phyloP scores from a whole-genome alignment of 495 filamentous ascomycete genomes.

The Aspergillus ostianus region DNA sequence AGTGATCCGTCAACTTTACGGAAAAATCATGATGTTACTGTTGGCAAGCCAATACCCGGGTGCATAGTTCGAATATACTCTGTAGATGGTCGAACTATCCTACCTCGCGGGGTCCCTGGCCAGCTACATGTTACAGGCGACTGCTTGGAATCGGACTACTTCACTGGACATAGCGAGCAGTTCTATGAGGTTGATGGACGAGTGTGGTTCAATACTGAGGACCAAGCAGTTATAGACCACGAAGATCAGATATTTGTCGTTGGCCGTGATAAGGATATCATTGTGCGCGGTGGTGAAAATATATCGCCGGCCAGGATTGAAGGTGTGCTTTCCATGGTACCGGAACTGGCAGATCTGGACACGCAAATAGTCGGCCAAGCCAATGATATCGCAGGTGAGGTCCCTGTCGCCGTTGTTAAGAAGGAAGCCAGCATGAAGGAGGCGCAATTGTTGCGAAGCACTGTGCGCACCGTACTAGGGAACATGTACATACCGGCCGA shows the following conservation, averaged over 20 bases:
- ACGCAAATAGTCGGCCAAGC: conserved; percentile 19
- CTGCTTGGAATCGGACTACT: conserved; percentile 30
- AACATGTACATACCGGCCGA: conserved; percentile 30
- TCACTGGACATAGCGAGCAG: conserved; percentile 17
- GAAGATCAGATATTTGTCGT: conserved; percentile 35
- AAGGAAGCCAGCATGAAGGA: conserved; percentile 2
- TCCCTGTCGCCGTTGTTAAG: conserved; percentile 23
- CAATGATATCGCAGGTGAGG: conserved; percentile 24
- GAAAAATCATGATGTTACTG: conserved; percentile 18
- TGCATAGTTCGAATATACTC: conserved; percentile 33
- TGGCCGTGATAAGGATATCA: conserved; percentile 49
- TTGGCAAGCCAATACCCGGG: conserved; percentile 32
- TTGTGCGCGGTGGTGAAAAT: conserved; percentile 51
- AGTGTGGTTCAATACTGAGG: conserved; percentile 43
- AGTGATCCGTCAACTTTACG: conserved; percentile 10
- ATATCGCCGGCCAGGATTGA: conserved; percentile 43
- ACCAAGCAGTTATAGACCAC: conserved; percentile 41
- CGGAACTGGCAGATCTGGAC: conserved; percentile 19
- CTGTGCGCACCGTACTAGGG: conserved; percentile 29
- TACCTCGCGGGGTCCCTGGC: conserved; percentile 30
- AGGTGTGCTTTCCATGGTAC: conserved; percentile 22
- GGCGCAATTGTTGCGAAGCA: conserved; percentile 22
- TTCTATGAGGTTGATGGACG: conserved; percentile 37
- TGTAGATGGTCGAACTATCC: conserved; percentile 15
- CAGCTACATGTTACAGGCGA: conserved; percentile 40